A percentile compares a stretch with the other conserved stretches of the same genome.
Conservation (phyloP, 148 eudicot species). For the Salicornia ramosissima region DNA sequence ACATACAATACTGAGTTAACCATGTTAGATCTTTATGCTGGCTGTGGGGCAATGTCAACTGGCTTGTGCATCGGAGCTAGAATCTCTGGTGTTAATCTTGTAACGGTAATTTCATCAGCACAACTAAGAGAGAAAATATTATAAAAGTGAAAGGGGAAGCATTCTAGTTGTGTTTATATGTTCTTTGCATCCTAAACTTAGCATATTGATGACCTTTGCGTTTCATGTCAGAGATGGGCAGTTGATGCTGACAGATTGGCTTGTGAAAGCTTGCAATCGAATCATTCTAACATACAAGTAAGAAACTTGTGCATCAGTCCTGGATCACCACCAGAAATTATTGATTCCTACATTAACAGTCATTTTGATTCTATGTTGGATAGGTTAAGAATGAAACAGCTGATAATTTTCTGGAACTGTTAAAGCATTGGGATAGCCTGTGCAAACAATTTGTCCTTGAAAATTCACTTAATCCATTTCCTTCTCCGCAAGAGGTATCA, state of each 20-base stretch:
- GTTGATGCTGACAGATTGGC: conserved; percentile 62
- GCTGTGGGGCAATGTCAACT: conserved; percentile 99
- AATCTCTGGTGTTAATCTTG: conserved; percentile 62
- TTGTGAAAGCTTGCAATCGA: conserved; percentile 79
- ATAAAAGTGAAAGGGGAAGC: neutral
- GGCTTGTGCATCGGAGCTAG: conserved; percentile 87
- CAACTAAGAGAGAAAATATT: conserved; percentile 2
- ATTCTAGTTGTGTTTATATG: neutral
- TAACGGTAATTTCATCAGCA: conserved; percentile 50
- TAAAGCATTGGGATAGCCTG: conserved; percentile 82
- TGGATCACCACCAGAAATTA: conserved; percentile 8
- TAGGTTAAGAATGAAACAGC: conserved; percentile 79
- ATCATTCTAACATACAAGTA: conserved; percentile 86
- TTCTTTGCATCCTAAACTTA: neutral
- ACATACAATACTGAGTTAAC: conserved; percentile 40
- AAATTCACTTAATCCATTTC: conserved; percentile 31
- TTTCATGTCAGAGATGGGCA: conserved; percentile 80
- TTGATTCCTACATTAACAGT: conserved; percentile 4
- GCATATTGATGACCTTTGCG: neutral
- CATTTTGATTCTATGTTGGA: conserved; percentile 4
- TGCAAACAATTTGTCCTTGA: conserved; percentile 47
- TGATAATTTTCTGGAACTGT: conserved; percentile 75
- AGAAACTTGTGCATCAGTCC: conserved; percentile 22
- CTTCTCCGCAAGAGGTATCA: conserved; percentile 22
- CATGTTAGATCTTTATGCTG: conserved; percentile 81